Evolutionary conservation across 2,329 filamentous ascomycete species (phyloP).

Genomic region (Metarhizium album): DNA sequence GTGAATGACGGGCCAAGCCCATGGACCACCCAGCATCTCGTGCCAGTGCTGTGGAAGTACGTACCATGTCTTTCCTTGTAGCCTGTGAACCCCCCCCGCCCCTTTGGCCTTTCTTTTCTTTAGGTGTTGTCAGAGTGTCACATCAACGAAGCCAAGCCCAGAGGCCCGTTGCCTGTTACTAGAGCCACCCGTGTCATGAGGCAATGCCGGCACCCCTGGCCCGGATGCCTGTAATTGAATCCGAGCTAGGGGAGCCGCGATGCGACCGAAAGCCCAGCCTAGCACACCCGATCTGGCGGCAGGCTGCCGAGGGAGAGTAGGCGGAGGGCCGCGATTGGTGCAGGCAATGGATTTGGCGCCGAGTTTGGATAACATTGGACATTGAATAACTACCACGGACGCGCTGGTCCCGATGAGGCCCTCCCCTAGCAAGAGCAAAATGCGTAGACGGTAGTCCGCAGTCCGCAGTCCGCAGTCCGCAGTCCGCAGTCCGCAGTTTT

Average conservation of each 20-base stretch:
- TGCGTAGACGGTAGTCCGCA: no score
- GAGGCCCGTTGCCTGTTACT: neutral
- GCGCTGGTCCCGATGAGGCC: neutral
- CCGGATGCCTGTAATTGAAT: neutral
- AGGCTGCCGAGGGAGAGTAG: constrained; percentile 4
- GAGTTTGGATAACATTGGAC: neutral
- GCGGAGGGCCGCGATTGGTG: constrained; percentile 3
- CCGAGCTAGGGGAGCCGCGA: neutral
- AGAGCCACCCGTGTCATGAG: neutral
- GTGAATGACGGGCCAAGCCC: neutral
- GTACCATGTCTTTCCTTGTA: neutral
- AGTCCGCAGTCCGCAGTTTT: no score
- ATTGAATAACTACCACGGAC: neutral
- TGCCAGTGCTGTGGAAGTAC: constrained; percentile 1
- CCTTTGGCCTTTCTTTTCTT: no score
- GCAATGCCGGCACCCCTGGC: constrained; percentile 3
- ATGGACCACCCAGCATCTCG: constrained; percentile 1
- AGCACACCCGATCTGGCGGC: constrained; percentile 2
- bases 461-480: no score
- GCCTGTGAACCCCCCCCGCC: neutral
- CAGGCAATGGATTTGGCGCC: constrained; percentile 2
- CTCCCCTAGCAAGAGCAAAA: no score
- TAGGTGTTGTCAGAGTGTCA: neutral
- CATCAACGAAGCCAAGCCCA: neutral
- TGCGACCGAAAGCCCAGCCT: neutral